phyloP scores from a whole-genome alignment of 306 rosid genomes.

The Medicago ruthenica region DNA sequence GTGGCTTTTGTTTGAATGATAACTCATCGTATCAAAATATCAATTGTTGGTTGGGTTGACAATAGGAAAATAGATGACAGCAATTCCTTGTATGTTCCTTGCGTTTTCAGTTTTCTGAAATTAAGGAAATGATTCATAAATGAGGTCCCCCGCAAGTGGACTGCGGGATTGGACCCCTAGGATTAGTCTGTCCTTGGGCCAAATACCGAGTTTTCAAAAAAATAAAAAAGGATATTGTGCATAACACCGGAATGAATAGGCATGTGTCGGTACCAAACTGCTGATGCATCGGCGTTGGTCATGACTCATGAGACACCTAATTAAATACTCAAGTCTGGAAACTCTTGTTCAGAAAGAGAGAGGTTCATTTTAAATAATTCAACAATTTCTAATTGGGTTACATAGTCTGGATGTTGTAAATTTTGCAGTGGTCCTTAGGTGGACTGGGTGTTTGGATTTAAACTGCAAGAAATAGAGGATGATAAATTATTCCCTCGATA shows the following conservation, averaged over 20 bases:
- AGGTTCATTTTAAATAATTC: slow-evolving; percentile 23
- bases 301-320: not conserved
- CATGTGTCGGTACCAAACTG: slow-evolving; percentile 18
- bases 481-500: not conserved
- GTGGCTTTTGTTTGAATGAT: slow-evolving; percentile 30
- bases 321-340: slow-evolving; percentile 24
- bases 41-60: slow-evolving; percentile 3
- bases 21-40: not conserved
- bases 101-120: slow-evolving; percentile 4
- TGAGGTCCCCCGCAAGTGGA: too few relatives aligned
- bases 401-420: slow-evolving; percentile 9
- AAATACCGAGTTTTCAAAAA: too few relatives aligned
- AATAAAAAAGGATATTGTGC: not conserved
- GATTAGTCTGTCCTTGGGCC: too few relatives aligned
- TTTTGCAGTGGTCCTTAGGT: slow-evolving; percentile 10
- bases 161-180: too few relatives aligned
- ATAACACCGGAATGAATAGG: slow-evolving; percentile 27
- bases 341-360: slow-evolving; percentile 12
- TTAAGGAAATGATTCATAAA: too few relatives aligned
- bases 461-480: not conserved
- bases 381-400: slow-evolving; percentile 1
- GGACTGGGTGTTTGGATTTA: slow-evolving; percentile 22
- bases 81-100: not conserved
- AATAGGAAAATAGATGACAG: slow-evolving; percentile 5
- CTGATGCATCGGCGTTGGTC: slow-evolving; percentile 16